Evolutionary conservation across 495 filamentous ascomycete genomes (phyloP), one percentile per base, ranked within the genome.

Genomic region (Hypoxylon rickii): DNA sequence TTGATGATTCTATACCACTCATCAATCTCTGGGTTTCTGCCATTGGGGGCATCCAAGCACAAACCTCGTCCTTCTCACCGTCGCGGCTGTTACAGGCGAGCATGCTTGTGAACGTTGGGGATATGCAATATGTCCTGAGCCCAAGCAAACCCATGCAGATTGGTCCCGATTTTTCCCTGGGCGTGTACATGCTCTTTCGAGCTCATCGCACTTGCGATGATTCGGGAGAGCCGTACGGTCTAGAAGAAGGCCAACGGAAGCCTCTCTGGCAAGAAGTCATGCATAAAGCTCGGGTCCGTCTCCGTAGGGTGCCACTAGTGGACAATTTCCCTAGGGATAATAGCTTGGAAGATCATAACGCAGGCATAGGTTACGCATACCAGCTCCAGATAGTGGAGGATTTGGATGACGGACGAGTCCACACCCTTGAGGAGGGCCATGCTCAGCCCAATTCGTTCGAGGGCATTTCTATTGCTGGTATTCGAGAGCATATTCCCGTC

Each of bases 211-310:
- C 67, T 6, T 15, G 49, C 37, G 51, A 64, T 31, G 63, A 80
- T 76, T 13, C 41, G 1, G 63, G 62, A 8, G 66, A 64, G n/a
- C 72, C 70, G 3, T 80, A 80, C 33, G 77, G 77, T 0, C 15
- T 79, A n/a, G 74, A 72, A 24, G 74, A 75, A 22, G 69, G 68
- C 1, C 76, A 78, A 20, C 79, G 89, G 36, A 87, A 92, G 60
- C 86, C 89, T 1, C 92, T 92, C 0, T 97, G 94, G 95, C 95
- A 97, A 64, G 95, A 99, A 67, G 92, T 96, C 34, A 91, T 97
- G 46, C 91, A 97, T 72, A 99, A 97, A 72, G 90, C 90, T 16
- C 81, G 85, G 36, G 82, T 97, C 7, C 90, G 92, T 54, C 79
- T 99, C 7, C 75, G 86, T 49, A 76, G 90, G 24, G 66, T 71